Conservation (phyloP, 2,329 filamentous ascomycete genomes). For the Sclerotinia sclerotiorum region DNA sequence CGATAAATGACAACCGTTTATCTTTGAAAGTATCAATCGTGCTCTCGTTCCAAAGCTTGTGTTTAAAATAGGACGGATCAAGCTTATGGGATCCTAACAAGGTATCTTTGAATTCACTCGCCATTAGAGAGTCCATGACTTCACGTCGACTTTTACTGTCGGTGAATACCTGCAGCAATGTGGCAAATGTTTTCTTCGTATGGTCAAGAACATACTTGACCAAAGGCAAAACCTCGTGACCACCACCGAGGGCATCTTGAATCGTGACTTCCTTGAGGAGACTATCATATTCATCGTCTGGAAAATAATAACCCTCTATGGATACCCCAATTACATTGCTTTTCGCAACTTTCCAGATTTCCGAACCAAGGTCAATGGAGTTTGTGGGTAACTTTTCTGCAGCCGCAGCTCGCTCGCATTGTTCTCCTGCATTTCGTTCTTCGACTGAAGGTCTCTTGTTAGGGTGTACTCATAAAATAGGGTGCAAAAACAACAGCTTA, state of each 20-base stretch:
- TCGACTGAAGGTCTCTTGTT: background rate
- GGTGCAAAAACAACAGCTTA: background rate
- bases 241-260: background rate
- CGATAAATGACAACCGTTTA: background rate
- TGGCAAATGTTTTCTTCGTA: constrained; percentile 10
- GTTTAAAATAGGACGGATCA: background rate
- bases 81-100: background rate
- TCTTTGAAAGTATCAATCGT: background rate
- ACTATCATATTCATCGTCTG: background rate
- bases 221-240: background rate
- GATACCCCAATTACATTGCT: background rate
- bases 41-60: background rate
- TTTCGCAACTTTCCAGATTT: background rate
- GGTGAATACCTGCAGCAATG: background rate
- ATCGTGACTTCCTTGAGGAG: background rate
- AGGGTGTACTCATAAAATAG: background rate
- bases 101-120: background rate
- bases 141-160: background rate
- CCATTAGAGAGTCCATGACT: background rate
- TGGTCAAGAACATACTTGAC: background rate
- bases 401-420: background rate
- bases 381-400: background rate
- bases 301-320: background rate
- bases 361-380: background rate
- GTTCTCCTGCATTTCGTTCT: background rate